Evolutionary conservation across 2,329 filamentous ascomycete genomes (phyloP).

Genomic region (Corynespora cassiicola): DNA sequence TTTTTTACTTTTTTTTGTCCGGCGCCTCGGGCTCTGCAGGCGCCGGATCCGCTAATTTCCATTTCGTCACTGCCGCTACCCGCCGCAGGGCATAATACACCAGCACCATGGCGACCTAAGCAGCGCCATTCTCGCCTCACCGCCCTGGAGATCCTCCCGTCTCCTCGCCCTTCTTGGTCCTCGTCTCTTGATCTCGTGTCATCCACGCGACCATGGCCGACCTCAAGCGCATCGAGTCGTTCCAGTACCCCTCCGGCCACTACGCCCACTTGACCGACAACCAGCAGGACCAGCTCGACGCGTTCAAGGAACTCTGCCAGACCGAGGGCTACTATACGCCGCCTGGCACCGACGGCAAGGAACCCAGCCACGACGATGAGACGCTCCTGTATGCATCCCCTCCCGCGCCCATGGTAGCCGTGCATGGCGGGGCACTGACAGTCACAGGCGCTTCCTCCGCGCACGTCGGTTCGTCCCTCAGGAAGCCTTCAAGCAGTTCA

Average conservation of each 20-base stretch:
- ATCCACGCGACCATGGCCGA: conserved; percentile 34
- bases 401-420: too few relatives aligned
- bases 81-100: conserved; percentile 27
- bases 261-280: conserved; percentile 75
- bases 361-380: conserved; percentile 74
- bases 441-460: conserved; percentile 77
- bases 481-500: conserved; percentile 84
- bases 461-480: conserved; percentile 80
- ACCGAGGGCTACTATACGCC: conserved; percentile 70
- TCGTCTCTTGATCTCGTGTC: conserved; percentile 2
- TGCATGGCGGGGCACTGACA: conserved; percentile 30
- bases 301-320: conserved; percentile 74
- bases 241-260: conserved; percentile 76
- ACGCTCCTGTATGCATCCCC: conserved; percentile 67
- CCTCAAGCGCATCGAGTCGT: conserved; percentile 46
- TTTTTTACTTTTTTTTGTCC: too few relatives aligned
- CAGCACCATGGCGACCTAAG: conserved; percentile 30
- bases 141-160: conserved; percentile 16
- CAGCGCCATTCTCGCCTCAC: conserved; percentile 7
- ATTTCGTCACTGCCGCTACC: conserved; percentile 32
- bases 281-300: conserved; percentile 70
- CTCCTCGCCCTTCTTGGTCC: conserved; percentile 12
- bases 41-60: conserved; percentile 7
- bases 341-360: conserved; percentile 37
- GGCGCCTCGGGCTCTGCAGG: too few relatives aligned